Conservation (phyloP, 2,329 filamentous ascomycete genomes). For the Dactylellina drechsleri region DNA sequence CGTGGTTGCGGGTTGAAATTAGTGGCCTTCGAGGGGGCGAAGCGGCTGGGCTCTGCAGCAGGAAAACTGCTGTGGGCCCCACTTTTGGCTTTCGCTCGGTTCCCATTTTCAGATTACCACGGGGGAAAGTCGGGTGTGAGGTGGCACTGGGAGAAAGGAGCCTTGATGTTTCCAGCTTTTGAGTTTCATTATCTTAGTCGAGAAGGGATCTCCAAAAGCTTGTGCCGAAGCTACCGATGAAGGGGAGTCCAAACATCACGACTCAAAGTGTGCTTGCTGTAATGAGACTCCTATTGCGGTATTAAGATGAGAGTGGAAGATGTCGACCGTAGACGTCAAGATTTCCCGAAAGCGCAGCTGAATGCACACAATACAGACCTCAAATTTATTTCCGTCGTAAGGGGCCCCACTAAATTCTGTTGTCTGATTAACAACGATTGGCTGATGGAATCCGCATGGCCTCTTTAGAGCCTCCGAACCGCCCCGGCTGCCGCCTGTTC, state of each 20-base stretch:
- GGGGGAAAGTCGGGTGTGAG: constrained; percentile 11
- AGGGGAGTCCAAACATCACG: not conserved
- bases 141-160: constrained; percentile 25
- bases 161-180: constrained; percentile 2
- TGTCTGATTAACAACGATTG: not conserved
- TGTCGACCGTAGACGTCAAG: not conserved
- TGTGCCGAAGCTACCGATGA: constrained; percentile 8
- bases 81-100: constrained; percentile 26
- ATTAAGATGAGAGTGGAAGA: not conserved
- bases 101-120: constrained; percentile 32
- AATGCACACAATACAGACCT: not conserved
- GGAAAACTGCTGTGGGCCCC: constrained; percentile 29
- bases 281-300: not conserved
- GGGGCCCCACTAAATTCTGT: not conserved
- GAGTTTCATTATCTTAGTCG: constrained; percentile 2
- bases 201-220: constrained; percentile 6
- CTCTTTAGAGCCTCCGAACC: constrained; percentile 45
- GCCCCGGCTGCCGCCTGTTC: constrained; percentile 41
- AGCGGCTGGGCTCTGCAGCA: constrained; percentile 45
- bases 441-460: not conserved
- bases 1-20: constrained; percentile 52
- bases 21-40: constrained; percentile 45
- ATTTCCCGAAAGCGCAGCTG: constrained; percentile 51
- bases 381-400: not conserved
- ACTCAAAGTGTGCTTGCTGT: not conserved